Conservation (phyloP, 371 early-diverging fungal species). For the Coemansia sp. region DNA sequence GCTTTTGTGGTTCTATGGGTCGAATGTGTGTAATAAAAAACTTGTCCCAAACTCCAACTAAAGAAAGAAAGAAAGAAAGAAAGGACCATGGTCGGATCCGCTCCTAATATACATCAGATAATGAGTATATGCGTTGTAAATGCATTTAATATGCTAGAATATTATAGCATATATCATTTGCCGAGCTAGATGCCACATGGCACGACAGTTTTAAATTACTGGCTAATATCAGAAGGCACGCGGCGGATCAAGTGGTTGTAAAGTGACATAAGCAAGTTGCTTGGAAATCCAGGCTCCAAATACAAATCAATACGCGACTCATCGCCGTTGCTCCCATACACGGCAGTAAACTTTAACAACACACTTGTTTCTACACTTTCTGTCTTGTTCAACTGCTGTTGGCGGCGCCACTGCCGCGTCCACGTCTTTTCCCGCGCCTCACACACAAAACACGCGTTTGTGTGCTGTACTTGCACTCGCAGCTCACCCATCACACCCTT, state of each 20-base stretch:
- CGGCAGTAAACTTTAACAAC: slow-evolving; percentile 10
- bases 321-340: neutral
- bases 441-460: neutral
- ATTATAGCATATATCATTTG: no score
- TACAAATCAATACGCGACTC: slow-evolving; percentile 9
- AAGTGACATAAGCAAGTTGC: slow-evolving; percentile 29
- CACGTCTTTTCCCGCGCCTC: slow-evolving; percentile 21
- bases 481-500: neutral
- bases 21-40: no score
- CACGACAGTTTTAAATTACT: no score
- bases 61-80: no score
- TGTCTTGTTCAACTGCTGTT: neutral
- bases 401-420: slow-evolving; percentile 36
- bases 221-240: neutral
- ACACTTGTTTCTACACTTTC: neutral
- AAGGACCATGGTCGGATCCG: no score
- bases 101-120: no score
- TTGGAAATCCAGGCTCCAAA: slow-evolving; percentile 16
- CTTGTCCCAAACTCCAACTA: no score
- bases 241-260: slow-evolving; percentile 20
- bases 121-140: no score
- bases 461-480: neutral
- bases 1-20: no score
- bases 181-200: no score
- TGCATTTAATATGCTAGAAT: no score